Percentiles rank a stretch among this genome's conserved stretches.
These are phyloP conservation scores for Paramyrothecium roridum DNA, from an alignment of 2,329 filamentous ascomycete species.

Conservation along the genomic window DNA sequence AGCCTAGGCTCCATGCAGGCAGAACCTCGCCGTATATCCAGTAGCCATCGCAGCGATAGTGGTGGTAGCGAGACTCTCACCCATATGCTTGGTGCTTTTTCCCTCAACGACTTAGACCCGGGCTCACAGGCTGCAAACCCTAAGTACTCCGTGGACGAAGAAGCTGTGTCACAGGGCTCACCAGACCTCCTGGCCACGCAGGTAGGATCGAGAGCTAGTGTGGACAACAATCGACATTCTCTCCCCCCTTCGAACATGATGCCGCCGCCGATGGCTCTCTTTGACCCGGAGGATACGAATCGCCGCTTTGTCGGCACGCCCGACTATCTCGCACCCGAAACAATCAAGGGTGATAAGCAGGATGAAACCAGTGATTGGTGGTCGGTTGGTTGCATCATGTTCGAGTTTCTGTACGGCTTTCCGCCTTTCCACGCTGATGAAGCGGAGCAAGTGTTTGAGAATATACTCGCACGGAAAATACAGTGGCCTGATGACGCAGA, in stretches of 20 bases:
- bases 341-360: slow-evolving; percentile 90
- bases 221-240: slow-evolving; percentile 29
- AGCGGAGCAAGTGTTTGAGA: slow-evolving; percentile 93
- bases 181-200: slow-evolving; percentile 64
- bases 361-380: slow-evolving; percentile 99
- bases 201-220: slow-evolving; percentile 22
- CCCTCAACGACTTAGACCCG: slow-evolving; percentile 59
- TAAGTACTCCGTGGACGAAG: slow-evolving; percentile 70
- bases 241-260: slow-evolving; percentile 64
- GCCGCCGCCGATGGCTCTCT: slow-evolving; percentile 89
- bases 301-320: slow-evolving; percentile 94
- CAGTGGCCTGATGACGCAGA: slow-evolving; percentile 88
- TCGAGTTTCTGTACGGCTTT: slow-evolving; percentile 90
- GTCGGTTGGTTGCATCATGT: slow-evolving; percentile 98
- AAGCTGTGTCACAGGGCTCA: slow-evolving; percentile 69
- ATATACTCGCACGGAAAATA: slow-evolving; percentile 85
- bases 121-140: slow-evolving; percentile 40
- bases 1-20: slow-evolving; percentile 57
- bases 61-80: slow-evolving; percentile 83
- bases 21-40: slow-evolving; percentile 68
- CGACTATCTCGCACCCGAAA: slow-evolving; percentile 95
- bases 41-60: slow-evolving; percentile 83
- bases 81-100: slow-evolving; percentile 78
- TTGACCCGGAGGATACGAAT: slow-evolving; percentile 91
- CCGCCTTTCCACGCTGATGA: slow-evolving; percentile 90